Percentiles rank a stretch among this genome's conserved stretches.
These are phyloP conservation scores for Diaporthe sp. DNA, from an alignment of 2,329 filamentous ascomycete genomes.

Conservation along the genomic window DNA sequence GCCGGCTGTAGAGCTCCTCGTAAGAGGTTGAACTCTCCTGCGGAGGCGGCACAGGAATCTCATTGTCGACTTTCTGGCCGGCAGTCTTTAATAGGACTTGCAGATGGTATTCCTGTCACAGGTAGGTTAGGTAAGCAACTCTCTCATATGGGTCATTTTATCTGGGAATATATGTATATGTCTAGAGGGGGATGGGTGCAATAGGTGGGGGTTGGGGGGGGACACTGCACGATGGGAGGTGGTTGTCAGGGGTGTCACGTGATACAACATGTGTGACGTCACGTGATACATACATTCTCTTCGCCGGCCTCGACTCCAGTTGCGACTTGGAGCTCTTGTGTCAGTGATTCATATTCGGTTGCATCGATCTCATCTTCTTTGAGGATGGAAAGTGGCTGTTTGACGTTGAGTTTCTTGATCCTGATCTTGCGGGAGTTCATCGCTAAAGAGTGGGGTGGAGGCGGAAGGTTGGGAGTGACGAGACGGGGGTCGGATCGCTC, in stretches of 20 bases:
- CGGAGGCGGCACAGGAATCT: constrained; percentile 75
- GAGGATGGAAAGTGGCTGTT: constrained; percentile 88
- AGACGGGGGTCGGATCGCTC: constrained; percentile 40
- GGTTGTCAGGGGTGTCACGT: constrained; percentile 38
- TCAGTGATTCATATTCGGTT: constrained; percentile 86
- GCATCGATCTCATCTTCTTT: constrained; percentile 92
- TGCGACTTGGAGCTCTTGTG: constrained; percentile 86
- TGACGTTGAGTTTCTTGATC: constrained; percentile 92
- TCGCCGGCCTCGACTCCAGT: constrained; percentile 97
- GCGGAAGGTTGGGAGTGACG: constrained; percentile 42
- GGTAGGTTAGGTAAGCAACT: constrained; percentile 47
- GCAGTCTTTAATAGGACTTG: constrained; percentile 79
- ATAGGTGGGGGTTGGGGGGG: background rate
- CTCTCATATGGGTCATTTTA: background rate
- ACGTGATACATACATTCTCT: constrained; percentile 84
- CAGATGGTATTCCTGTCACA: constrained; percentile 88
- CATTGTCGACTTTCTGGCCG: constrained; percentile 68
- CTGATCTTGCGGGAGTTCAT: constrained; percentile 73
- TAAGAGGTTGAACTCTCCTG: constrained; percentile 78
- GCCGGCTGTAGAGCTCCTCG: constrained; percentile 85
- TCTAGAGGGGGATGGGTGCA: background rate
- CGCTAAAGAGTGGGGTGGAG: constrained; percentile 41
- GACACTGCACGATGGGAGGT: constrained; percentile 29
- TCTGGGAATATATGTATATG: background rate
- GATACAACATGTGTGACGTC: constrained; percentile 35